Conservation (phyloP, 495 filamentous ascomycete species). For the Pyronema domesticum region DNA sequence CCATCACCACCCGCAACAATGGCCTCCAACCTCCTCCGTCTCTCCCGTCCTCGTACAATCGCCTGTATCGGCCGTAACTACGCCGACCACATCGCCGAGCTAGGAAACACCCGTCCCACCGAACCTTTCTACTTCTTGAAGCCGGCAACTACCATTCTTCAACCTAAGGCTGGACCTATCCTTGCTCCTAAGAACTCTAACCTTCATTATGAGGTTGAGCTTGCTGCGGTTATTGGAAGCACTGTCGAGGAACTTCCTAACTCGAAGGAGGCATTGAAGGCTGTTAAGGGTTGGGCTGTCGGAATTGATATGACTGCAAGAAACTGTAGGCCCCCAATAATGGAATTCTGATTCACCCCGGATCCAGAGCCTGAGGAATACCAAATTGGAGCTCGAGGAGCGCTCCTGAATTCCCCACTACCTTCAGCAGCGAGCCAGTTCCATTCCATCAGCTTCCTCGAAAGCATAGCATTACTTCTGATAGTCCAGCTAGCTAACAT, state of each 20-base stretch:
- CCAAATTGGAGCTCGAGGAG: neutral
- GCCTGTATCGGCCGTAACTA: conserved; percentile 97
- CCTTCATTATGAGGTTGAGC: conserved; percentile 89
- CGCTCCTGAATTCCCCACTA: too few relatives aligned
- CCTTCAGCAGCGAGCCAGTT: neutral
- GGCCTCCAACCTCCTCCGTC: conserved; percentile 9
- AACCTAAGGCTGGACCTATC: conserved; percentile 61
- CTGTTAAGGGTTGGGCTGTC: conserved; percentile 34
- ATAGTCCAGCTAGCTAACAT: neutral
- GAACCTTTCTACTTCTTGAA: conserved; percentile 99
- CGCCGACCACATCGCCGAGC: conserved; percentile 87
- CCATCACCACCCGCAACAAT: neutral
- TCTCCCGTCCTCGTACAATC: conserved; percentile 43
- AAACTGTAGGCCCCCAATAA: conserved; percentile 21
- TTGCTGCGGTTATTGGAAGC: conserved; percentile 75
- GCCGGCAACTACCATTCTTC: conserved; percentile 63
- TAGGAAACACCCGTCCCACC: conserved; percentile 67
- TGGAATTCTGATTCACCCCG: neutral
- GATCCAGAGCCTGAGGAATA: neutral
- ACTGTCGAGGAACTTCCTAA: conserved; percentile 52
- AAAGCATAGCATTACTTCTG: neutral
- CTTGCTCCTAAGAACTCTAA: conserved; percentile 63
- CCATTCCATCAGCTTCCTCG: neutral
- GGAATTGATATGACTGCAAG: conserved; percentile 35
- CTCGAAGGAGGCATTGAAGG: conserved; percentile 38